Base-by-base conservation (phyloP, 2,329 filamentous ascomycete genomes). In the Ophiostoma montium region DNA sequence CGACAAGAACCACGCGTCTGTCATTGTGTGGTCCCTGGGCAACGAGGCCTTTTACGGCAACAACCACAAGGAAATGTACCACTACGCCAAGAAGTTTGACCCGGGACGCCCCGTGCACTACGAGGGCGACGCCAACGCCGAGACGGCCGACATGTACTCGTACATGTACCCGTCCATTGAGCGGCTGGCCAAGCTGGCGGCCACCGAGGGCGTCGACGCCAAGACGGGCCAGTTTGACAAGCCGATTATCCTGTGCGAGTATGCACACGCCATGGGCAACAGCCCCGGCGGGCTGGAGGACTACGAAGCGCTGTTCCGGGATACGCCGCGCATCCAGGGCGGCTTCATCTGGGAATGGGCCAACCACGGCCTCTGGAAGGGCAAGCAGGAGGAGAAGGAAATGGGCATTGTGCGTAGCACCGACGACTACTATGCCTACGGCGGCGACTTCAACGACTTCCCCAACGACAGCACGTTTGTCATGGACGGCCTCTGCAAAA, bases 11-110 rank as follows among this genome's bases (percentile, higher is more conserved):
- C 78, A 85, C 55, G 62, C 82, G 0, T 80, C 72, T n/a, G 69
- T 86, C 46, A 77, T 86, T 45, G 74, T 85, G 38, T 86, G 83
- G 83, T 82, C 77, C 43, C 67, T 86, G 0, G 83, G 82, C 0
- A 86, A 86, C 57, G 82, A 86, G 59, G 75, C 81, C 0, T 86
- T 84, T 58, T 85, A 83, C 57, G 82, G 82, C 1, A 65, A 67
- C 9, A 86, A 86, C 57, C 78, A 82, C 57, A 69, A 68, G 42
- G 76, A 74, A 32, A 86, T 86, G 82, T 79, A 80, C 55, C 64
- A 78, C 3, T 80, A 74, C 59, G 70, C 72, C 46, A 80, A 76
- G 52, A 51, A 63, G 1, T 64, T 70, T n/a, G 81, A 85, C 54
- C 67, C 72, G 0, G 71, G 70, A 1, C 67, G 81, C 6, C 69